These are phyloP conservation scores for Kodamaea suecica DNA, from an alignment of 1,139 yeast species.

Conservation along the genomic window DNA sequence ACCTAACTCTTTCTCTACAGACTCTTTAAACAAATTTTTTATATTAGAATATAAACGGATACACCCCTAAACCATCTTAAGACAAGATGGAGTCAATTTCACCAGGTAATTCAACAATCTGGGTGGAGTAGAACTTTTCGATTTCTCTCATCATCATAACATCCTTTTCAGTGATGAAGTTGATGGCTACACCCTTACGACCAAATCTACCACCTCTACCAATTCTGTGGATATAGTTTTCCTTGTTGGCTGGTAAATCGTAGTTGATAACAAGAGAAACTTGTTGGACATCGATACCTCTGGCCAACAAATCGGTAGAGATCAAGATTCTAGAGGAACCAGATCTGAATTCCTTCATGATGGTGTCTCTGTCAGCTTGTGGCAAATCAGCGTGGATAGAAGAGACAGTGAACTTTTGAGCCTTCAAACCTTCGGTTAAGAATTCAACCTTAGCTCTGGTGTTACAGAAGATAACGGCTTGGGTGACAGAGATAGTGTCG, in stretches of 20 bases:
- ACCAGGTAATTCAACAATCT: conserved; percentile 97
- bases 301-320: conserved; percentile 96
- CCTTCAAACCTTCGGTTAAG: conserved; percentile 83
- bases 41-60: conserved; percentile 1
- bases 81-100: conserved; percentile 80
- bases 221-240: conserved; percentile 98
- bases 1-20: too few relatives aligned
- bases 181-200: conserved; percentile 99
- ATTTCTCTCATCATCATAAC: conserved; percentile 94
- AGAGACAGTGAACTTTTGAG: conserved; percentile 89
- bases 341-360: conserved; percentile 98
- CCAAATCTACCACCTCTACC: conserved; percentile 99
- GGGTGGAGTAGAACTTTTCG: conserved; percentile 97
- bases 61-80: too few relatives aligned
- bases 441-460: conserved; percentile 96
- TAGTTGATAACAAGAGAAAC: conserved; percentile 96
- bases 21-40: neutral
- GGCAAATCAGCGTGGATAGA: conserved; percentile 98
- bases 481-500: conserved; percentile 97
- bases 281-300: conserved; percentile 99
- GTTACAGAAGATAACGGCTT: conserved; percentile 99
- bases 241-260: conserved; percentile 96
- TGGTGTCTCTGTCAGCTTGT: conserved; percentile 95
- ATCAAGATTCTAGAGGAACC: conserved; percentile 97
- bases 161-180: conserved; percentile 90